Evolutionary conservation across 179 eudicot species (phyloP).

Genomic region (Beta corolliflora): DNA sequence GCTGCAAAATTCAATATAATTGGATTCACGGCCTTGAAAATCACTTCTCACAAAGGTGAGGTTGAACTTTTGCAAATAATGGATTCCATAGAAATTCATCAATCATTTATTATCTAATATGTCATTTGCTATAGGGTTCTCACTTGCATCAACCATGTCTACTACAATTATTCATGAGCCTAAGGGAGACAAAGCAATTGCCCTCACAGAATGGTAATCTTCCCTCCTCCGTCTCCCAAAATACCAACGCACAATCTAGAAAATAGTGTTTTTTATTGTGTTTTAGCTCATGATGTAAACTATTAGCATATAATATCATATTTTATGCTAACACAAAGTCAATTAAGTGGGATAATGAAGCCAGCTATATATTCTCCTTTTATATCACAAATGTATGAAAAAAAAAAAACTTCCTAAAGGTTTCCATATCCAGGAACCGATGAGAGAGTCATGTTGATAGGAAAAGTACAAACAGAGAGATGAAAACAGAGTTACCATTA

Average conservation of each 20-base stretch:
- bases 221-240: too few relatives aligned
- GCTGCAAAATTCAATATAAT: neutral
- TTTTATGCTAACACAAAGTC: slow-evolving; percentile 8
- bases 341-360: slow-evolving; percentile 9
- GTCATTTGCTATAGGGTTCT: too few relatives aligned
- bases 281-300: neutral
- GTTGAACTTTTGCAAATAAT: too few relatives aligned
- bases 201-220: too few relatives aligned
- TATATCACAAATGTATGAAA: neutral
- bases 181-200: too few relatives aligned
- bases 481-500: slow-evolving; percentile 28
- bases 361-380: neutral
- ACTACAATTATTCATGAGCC: too few relatives aligned
- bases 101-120: too few relatives aligned
- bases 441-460: slow-evolving; percentile 17
- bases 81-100: too few relatives aligned
- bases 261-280: too few relatives aligned
- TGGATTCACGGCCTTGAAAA: neutral
- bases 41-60: neutral
- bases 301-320: slow-evolving; percentile 19
- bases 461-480: slow-evolving; percentile 26
- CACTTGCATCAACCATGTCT: too few relatives aligned
- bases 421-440: slow-evolving; percentile 10
- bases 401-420: neutral
- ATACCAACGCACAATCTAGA: neutral